These are phyloP conservation scores for Tirmania nivea DNA, from an alignment of 495 filamentous ascomycete species.

Conservation along the genomic window DNA sequence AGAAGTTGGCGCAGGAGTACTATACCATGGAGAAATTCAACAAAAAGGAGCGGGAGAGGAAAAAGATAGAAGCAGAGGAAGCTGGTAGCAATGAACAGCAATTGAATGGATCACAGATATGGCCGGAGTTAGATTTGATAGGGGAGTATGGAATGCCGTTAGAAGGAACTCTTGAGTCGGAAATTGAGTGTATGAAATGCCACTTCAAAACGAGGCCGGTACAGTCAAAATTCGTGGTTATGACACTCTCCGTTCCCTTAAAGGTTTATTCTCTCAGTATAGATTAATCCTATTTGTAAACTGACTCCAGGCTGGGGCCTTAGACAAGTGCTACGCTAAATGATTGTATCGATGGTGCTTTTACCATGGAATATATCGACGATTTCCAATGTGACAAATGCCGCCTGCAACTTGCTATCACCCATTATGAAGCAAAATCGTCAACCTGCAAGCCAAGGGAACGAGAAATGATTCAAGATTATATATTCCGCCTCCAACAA, in stretches of 20 bases:
- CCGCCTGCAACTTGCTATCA: constrained; percentile 56
- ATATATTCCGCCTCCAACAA: constrained; percentile 32
- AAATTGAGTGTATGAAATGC: constrained; percentile 80
- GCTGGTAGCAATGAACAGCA: not conserved
- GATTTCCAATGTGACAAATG: constrained; percentile 92
- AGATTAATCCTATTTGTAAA: too few relatives aligned
- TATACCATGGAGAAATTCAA: constrained; percentile 27
- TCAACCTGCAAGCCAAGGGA: constrained; percentile 22
- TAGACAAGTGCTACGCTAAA: constrained; percentile 39
- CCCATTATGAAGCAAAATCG: constrained; percentile 16
- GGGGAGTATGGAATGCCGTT: constrained; percentile 18
- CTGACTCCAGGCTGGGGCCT: too few relatives aligned
- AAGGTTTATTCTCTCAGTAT: constrained; percentile 20
- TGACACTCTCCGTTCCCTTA: constrained; percentile 83
- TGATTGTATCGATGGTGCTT: constrained; percentile 72
- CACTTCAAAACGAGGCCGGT: constrained; percentile 69
- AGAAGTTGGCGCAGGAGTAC: constrained; percentile 82
- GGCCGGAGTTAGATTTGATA: not conserved
- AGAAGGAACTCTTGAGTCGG: constrained; percentile 46
- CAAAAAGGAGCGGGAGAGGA: constrained; percentile 1
- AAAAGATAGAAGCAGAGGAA: constrained; percentile 6
- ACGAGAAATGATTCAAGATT: constrained; percentile 30
- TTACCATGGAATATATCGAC: constrained; percentile 90
- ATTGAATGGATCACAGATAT: not conserved
- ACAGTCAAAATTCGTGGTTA: constrained; percentile 65